A percentile compares a stretch with the other conserved stretches of the same genome.
Conservation (phyloP, 1,284 basidiomycete species). For the Pseudozyma pruni region DNA sequence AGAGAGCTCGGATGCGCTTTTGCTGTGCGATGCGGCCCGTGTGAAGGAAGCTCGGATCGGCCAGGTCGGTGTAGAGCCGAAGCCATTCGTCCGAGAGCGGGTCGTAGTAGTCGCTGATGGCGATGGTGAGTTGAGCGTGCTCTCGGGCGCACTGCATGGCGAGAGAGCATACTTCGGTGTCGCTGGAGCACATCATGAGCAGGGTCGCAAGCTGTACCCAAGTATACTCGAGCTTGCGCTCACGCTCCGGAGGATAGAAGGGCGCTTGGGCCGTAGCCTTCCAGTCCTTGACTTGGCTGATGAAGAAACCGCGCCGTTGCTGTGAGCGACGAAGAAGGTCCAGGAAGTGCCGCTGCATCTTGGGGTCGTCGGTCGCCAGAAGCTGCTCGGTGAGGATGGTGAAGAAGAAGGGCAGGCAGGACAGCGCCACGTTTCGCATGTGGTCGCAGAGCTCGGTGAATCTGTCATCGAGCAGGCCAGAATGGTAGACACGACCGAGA, state of each 20-base stretch:
- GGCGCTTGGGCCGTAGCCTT: conserved; percentile 10
- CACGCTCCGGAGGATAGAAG: conserved; percentile 32
- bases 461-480: conserved; percentile 15
- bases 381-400: conserved; percentile 45
- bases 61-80: conserved; percentile 44
- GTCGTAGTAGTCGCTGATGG: conserved; percentile 26
- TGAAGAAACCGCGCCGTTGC: conserved; percentile 32
- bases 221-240: conserved; percentile 36
- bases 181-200: conserved; percentile 59
- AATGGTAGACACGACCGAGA: conserved; percentile 22
- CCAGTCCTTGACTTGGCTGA: conserved; percentile 24
- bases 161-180: conserved; percentile 57
- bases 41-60: conserved; percentile 42
- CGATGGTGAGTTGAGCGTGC: conserved; percentile 25
- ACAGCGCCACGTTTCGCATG: conserved; percentile 23
- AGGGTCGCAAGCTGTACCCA: conserved; percentile 45
- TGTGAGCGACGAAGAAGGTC: conserved; percentile 36
- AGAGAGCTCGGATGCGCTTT: conserved; percentile 79
- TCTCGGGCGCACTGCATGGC: conserved; percentile 49
- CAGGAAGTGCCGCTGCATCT: conserved; percentile 51
- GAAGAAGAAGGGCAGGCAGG: conserved; percentile 43
- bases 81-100: conserved; percentile 47
- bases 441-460: conserved; percentile 27
- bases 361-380: conserved; percentile 28
- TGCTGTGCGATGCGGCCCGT: conserved; percentile 79